Conservation (phyloP, 75 land plant genomes). For the Pseudotsuga menziesii region DNA sequence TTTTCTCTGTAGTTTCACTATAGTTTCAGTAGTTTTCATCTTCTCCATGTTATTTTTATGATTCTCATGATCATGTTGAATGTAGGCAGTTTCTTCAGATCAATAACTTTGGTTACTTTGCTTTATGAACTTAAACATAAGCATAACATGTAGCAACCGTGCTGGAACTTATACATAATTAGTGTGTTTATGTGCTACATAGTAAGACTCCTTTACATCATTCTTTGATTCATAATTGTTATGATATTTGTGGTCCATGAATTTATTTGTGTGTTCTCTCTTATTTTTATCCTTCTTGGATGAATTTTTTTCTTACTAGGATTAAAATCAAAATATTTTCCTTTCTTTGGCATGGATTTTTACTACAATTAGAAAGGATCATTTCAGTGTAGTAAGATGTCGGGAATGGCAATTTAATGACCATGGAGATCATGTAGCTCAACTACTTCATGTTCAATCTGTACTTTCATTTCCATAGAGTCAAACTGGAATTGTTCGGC, state of each 20-base stretch:
- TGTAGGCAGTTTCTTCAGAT: not conserved
- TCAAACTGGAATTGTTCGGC: conserved; percentile 26
- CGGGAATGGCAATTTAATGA: conserved; percentile 52
- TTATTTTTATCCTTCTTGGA: not conserved
- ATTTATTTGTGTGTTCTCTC: not conserved
- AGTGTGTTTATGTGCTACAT: not conserved
- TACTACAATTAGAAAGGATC: conserved; percentile 60
- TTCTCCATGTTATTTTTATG: not conserved
- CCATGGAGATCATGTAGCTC: conserved; percentile 78
- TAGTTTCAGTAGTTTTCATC: not conserved
- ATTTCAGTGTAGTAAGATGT: conserved; percentile 45
- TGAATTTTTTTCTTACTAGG: not conserved
- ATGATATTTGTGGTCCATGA: not conserved
- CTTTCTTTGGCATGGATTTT: conserved; percentile 42
- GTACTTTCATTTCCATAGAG: conserved; percentile 30
- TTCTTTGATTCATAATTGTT: not conserved
- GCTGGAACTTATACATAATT: not conserved
- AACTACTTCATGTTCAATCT: conserved; percentile 64
- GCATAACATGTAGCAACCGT: not conserved
- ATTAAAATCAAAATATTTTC: not conserved
- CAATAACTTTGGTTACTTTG: not conserved
- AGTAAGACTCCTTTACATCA: not conserved
- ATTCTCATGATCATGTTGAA: not conserved
- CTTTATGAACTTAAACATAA: not conserved
- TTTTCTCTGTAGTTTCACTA: not conserved